Percentiles rank a stretch among this genome's conserved stretches.
Evolutionary conservation across 495 filamentous ascomycete species (phyloP).

Genomic region (Terfezia boudieri): DNA sequence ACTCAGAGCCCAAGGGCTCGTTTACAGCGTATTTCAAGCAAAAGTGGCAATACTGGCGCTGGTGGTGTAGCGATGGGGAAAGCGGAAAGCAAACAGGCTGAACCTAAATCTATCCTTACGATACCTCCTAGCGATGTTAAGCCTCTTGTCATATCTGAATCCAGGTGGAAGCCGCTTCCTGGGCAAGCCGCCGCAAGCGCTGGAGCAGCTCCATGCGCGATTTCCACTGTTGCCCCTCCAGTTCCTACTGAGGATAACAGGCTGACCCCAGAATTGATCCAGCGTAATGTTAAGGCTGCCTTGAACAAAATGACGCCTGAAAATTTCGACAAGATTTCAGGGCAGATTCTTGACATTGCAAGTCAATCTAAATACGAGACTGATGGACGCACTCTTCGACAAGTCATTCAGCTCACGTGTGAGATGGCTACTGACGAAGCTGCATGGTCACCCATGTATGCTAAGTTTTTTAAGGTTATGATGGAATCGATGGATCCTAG

Average conservation of each 20-base stretch:
- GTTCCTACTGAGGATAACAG: conserved; percentile 32
- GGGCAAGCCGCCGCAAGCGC: conserved; percentile 25
- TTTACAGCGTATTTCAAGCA: conserved; percentile 36
- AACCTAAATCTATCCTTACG: conserved; percentile 27
- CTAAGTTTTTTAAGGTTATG: conserved; percentile 97
- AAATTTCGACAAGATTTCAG: conserved; percentile 89
- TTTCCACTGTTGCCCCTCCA: conserved; percentile 25
- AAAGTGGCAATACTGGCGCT: conserved; percentile 35
- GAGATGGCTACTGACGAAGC: conserved; percentile 98
- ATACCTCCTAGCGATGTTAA: conserved; percentile 87
- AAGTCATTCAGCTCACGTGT: conserved; percentile 96
- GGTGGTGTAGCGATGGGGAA: conserved; percentile 24
- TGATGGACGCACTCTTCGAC: conserved; percentile 82
- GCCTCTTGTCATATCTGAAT: conserved; percentile 42
- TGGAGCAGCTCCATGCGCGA: conserved; percentile 31
- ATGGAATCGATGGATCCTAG: conserved; percentile 83
- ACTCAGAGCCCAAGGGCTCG: conserved; percentile 34
- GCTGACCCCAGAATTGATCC: conserved; percentile 78
- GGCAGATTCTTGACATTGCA: conserved; percentile 81
- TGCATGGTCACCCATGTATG: conserved; percentile 98
- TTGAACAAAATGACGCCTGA: conserved; percentile 99
- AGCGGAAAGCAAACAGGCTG: conserved; percentile 30
- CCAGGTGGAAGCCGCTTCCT: conserved; percentile 81
- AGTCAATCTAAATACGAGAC: conserved; percentile 85
- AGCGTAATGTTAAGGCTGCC: conserved; percentile 94